Evolutionary conservation across 2,329 filamentous ascomycete genomes (phyloP).

Genomic region (Cordyceps tenuipes): DNA sequence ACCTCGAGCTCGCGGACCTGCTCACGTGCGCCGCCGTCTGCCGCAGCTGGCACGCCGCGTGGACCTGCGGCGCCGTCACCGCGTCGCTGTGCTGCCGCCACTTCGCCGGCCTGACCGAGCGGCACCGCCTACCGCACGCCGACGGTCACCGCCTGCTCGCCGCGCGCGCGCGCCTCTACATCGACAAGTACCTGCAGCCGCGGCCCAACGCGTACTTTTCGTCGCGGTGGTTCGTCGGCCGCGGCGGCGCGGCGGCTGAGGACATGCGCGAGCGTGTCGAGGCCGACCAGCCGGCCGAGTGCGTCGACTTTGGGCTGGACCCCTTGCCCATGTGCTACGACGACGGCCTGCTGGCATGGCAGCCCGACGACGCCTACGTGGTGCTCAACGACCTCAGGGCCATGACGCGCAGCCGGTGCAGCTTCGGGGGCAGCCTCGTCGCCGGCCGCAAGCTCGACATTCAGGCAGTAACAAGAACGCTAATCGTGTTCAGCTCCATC

Average conservation of each 20-base stretch:
- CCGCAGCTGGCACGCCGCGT: conserved; percentile 19
- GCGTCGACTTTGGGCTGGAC: conserved; percentile 10
- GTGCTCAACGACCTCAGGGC: conserved; percentile 20
- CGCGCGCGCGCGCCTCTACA: background rate
- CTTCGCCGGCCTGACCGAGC: conserved; percentile 21
- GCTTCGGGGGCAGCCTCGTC: conserved; percentile 13
- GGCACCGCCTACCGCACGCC: conserved; percentile 6
- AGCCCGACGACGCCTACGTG: conserved; percentile 15
- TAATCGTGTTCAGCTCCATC: conserved; percentile 15
- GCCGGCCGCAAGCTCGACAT: conserved; percentile 15
- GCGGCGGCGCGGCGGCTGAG: background rate
- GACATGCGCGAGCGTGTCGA: background rate
- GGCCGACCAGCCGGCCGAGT: background rate
- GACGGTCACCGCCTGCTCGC: conserved; percentile 1
- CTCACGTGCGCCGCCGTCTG: conserved; percentile 20
- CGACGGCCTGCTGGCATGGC: conserved; percentile 21
- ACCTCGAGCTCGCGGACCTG: conserved; percentile 20
- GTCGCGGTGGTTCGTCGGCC: background rate
- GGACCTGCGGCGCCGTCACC: conserved; percentile 19
- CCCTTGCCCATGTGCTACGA: conserved; percentile 17
- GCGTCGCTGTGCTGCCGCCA: conserved; percentile 17
- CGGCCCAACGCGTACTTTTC: background rate
- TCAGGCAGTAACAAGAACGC: conserved; percentile 16
- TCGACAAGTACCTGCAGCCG: conserved; percentile 11
- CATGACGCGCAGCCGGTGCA: conserved; percentile 16